Evolutionary conservation across 257 asterid genomes (phyloP).

Genomic region (Craterostigma plantagineum): DNA sequence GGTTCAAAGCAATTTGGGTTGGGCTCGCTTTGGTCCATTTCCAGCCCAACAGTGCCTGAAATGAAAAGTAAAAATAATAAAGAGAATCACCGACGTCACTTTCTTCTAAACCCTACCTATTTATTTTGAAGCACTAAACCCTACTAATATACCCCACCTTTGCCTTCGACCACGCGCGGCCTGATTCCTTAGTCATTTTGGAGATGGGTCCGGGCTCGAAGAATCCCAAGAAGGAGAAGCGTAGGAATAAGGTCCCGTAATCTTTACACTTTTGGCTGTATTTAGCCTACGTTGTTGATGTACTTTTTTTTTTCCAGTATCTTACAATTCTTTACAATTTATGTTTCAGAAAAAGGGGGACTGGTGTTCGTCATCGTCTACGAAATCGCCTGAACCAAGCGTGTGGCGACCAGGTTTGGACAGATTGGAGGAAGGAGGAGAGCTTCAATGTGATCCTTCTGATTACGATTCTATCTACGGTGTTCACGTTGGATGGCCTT

Average conservation of each 20-base stretch:
- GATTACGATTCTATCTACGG: conserved; percentile 76
- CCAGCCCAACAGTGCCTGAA: too few species aligned
- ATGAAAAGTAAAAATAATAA: too few species aligned
- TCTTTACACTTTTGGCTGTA: not conserved
- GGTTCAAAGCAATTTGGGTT: too few species aligned
- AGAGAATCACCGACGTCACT: too few species aligned
- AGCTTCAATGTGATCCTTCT: conserved; percentile 78
- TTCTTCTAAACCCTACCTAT: too few species aligned
- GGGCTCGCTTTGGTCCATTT: too few species aligned
- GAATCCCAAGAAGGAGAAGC: conserved; percentile 52
- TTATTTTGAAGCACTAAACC: too few species aligned
- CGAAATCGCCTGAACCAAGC: conserved; percentile 30
- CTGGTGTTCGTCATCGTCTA: conserved; percentile 45
- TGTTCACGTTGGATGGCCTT: conserved; percentile 82
- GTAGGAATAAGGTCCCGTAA: conserved; percentile 42
- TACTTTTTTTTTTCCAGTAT: not conserved
- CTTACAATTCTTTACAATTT: conserved; percentile 1
- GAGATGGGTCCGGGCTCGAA: conserved; percentile 73
- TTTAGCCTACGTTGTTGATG: not conserved
- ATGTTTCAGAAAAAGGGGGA: conserved; percentile 40
- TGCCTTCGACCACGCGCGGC: too few species aligned
- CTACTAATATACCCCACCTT: too few species aligned
- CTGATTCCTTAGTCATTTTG: too few species aligned
- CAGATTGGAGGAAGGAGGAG: conserved; percentile 76
- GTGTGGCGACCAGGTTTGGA: conserved; percentile 94